These are phyloP conservation scores for Aspergillus sp. DNA, from an alignment of 2,329 filamentous ascomycete genomes.

Conservation along the genomic window DNA sequence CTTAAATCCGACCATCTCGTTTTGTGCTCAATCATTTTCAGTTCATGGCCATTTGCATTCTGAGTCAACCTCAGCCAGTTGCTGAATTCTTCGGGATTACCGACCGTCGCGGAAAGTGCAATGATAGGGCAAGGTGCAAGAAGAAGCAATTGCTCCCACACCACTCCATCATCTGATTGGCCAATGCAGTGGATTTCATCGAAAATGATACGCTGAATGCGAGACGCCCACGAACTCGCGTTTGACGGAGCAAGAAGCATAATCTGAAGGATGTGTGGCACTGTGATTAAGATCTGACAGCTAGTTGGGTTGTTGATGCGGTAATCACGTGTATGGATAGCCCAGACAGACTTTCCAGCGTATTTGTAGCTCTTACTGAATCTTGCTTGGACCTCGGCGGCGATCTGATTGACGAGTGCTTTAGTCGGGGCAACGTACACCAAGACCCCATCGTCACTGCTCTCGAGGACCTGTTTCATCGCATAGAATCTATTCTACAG, in stretches of 20 bases:
- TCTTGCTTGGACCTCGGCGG: slow-evolving; percentile 73
- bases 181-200: slow-evolving; percentile 82
- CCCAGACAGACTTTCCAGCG: slow-evolving; percentile 70
- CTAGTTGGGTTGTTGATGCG: slow-evolving; percentile 71
- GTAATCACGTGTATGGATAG: slow-evolving; percentile 75
- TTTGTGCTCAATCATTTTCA: slow-evolving; percentile 69
- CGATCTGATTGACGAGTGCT: slow-evolving; percentile 80
- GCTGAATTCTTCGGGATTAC: slow-evolving; percentile 70
- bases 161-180: slow-evolving; percentile 71
- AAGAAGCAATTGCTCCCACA: slow-evolving; percentile 77
- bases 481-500: slow-evolving; percentile 64
- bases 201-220: slow-evolving; percentile 75
- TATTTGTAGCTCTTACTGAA: slow-evolving; percentile 67
- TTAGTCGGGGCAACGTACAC: slow-evolving; percentile 83
- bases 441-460: slow-evolving; percentile 68
- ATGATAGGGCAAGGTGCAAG: slow-evolving; percentile 76
- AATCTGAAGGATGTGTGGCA: slow-evolving; percentile 76
- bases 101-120: slow-evolving; percentile 76
- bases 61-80: slow-evolving; percentile 69
- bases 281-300: slow-evolving; percentile 75
- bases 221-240: slow-evolving; percentile 65
- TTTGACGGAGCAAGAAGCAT: slow-evolving; percentile 70
- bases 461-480: slow-evolving; percentile 73
- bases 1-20: slow-evolving; percentile 74
- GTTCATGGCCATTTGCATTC: slow-evolving; percentile 60